Conservation (phyloP, 1,284 basidiomycete genomes). For the Melampsora americana region DNA sequence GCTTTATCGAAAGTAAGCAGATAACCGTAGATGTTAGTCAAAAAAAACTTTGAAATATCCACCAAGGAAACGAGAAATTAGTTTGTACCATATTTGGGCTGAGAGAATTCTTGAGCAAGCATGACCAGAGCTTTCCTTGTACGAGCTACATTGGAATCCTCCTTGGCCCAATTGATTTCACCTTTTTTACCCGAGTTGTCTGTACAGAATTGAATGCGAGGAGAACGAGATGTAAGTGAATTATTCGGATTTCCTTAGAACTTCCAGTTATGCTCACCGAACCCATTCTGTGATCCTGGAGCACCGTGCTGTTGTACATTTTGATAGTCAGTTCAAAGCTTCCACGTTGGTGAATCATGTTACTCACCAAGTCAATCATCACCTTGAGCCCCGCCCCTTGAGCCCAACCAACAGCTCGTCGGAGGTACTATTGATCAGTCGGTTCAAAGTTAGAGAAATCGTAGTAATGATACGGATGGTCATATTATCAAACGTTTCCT, state of each 20-base stretch:
- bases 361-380: conserved; percentile 64
- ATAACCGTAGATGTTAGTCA: too few relatives aligned
- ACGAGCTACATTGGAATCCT: conserved; percentile 67
- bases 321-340: background rate
- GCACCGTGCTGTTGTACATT: conserved; percentile 53
- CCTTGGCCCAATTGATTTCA: conserved; percentile 68
- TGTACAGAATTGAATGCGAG: background rate
- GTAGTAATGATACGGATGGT: too few relatives aligned
- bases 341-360: too few relatives aligned
- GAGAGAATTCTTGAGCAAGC: conserved; percentile 53
- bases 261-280: conserved; percentile 62
- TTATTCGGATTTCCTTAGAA: too few relatives aligned
- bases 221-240: too few relatives aligned
- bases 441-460: background rate
- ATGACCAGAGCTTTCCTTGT: conserved; percentile 67
- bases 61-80: background rate
- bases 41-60: too few relatives aligned
- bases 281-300: conserved; percentile 59
- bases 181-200: conserved; percentile 66
- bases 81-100: conserved; percentile 56
- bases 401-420: conserved; percentile 73
- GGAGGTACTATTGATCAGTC: conserved; percentile 53
- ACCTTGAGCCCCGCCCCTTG: conserved; percentile 71
- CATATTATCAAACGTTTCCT: too few relatives aligned
- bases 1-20: background rate